Percentiles rank a stretch among this genome's conserved stretches.
Evolutionary conservation across 352 stramenopile genomes (phyloP).

Genomic region (Sclerospora graminicola): DNA sequence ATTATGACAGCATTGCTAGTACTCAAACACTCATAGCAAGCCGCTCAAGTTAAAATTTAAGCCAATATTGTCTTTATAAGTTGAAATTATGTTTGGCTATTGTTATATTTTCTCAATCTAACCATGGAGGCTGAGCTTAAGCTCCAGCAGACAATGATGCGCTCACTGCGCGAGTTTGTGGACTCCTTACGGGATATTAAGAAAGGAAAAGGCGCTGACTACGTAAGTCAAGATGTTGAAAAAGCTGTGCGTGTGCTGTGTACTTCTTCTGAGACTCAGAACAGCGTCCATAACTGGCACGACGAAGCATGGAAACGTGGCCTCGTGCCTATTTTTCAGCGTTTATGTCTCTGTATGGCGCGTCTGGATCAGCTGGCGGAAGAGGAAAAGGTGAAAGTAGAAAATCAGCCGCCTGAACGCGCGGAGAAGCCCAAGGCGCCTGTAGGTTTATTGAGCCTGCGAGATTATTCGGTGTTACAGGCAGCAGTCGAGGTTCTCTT

Average conservation of each 20-base stretch:
- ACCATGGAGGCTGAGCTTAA: conserved; percentile 23
- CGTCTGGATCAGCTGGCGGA: conserved; percentile 31
- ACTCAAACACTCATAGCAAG: conserved; percentile 79
- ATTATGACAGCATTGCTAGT: conserved; percentile 89
- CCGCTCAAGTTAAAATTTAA: conserved; percentile 4
- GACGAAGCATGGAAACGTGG: conserved; percentile 22
- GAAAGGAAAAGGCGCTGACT: conserved; percentile 7
- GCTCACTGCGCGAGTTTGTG: conserved; percentile 48
- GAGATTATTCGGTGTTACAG: conserved; percentile 78
- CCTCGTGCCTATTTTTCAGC: conserved; percentile 31
- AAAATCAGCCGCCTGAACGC: conserved; percentile 1
- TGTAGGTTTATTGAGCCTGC: conserved; percentile 61
- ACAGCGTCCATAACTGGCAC: conserved; percentile 8
- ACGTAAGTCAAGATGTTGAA: conserved; percentile 8
- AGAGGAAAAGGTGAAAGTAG: conserved; percentile 7
- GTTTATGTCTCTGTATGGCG: conserved; percentile 36
- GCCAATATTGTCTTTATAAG: conserved; percentile 15
- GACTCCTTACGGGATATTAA: conserved; percentile 55
- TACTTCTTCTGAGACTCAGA: conserved; percentile 3
- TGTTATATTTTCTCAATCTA: conserved; percentile 10
- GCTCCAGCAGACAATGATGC: conserved; percentile 43
- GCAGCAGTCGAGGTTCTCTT: conserved; percentile 66
- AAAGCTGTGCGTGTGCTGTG: conserved; percentile 29
- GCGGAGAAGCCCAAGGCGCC: conserved; percentile 34
- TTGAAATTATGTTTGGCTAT: conserved; percentile 7